A percentile compares a stretch with the other conserved stretches of the same genome.
Evolutionary conservation across 768 basidiomycete species (phyloP).

Genomic region (Boletus bicolor): DNA sequence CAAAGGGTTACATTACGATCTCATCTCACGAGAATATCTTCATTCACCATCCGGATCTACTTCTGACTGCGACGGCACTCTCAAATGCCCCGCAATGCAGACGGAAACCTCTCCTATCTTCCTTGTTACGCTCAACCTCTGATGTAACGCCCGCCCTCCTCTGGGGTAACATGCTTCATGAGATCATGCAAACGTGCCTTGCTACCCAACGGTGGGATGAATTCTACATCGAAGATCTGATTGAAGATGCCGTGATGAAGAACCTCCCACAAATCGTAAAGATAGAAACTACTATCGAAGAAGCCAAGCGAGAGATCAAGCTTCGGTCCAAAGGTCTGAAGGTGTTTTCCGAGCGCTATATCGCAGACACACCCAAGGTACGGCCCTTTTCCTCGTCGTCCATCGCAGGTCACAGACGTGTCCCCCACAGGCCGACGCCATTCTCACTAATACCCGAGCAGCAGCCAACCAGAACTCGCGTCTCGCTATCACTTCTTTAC

Average conservation of each 20-base stretch:
- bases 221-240: conserved; percentile 54
- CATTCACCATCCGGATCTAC: conserved; percentile 88
- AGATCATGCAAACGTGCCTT: conserved; percentile 83
- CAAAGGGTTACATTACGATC: conserved; percentile 50
- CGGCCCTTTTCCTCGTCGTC: neutral
- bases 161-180: conserved; percentile 93
- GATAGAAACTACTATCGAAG: conserved; percentile 53
- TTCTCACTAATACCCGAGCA: conserved; percentile 66
- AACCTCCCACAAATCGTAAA: conserved; percentile 61
- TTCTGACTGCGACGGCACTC: conserved; percentile 87
- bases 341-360: conserved; percentile 63
- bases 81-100: conserved; percentile 79
- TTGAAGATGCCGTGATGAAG: conserved; percentile 51
- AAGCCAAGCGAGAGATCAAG: conserved; percentile 63
- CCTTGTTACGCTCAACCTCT: conserved; percentile 54
- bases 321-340: conserved; percentile 61
- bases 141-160: conserved; percentile 67
- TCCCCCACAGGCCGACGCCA: conserved; percentile 50
- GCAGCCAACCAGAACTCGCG: conserved; percentile 44
- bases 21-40: conserved; percentile 65
- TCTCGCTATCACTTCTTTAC: conserved; percentile 70
- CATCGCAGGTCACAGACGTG: neutral
- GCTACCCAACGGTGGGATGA: conserved; percentile 59
- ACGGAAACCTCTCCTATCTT: conserved; percentile 80
- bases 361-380: conserved; percentile 65